Base-by-base conservation (phyloP, 1,284 basidiomycete species). In the Marasmius sp. region DNA sequence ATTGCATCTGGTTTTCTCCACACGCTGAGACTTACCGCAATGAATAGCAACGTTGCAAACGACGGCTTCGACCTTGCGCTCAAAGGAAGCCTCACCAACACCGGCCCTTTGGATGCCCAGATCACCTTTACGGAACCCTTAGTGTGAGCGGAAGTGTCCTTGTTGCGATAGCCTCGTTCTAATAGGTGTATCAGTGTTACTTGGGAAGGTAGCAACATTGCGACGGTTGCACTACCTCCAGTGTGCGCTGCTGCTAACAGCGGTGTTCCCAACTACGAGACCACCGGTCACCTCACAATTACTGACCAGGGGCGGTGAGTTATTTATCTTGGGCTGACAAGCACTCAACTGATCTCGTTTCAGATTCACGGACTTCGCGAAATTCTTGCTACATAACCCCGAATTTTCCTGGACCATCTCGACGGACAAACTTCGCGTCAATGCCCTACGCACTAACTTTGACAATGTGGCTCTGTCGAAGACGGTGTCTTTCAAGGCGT, bases 361-460 rank as follows among this genome's bases (percentile, higher is more conserved):
- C 41, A 85, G 84, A 60, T 93, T 93, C 71, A 88, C 89, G 1
- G 74, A 79, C 12, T 92, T 91, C 70, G 83, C 91, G 1, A 86
- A 80, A 1, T 88, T 81, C 73, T 73, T 92, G 62, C 75, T 92
- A 48, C 87, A 91, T 68, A 87, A 86, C 63, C 80, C 82, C 11
- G 77, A 73, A 59, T 93, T 93, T 69, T 81, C 82, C 9, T 93
- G 91, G 91, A 87, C 81, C 2, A 86, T 93, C 54, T 86, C 85
- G 16, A 88, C 89, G 0, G 66, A 80, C 43, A 83, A 78, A 41
- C 79, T 93, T 54, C 82, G 85, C 39, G 76, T 93, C 12, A 83
- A 79, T 3, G 88, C 91, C 4, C 79, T 92, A 1, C 86, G 86
- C 12, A 91, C 88, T 37, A 82, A 85, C 66, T 92, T 92, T 67